Evolutionary conservation across 2,329 filamentous ascomycete genomes (phyloP), one percentile per base, ranked within the genome.

Genomic region (Helotiales sp.): DNA sequence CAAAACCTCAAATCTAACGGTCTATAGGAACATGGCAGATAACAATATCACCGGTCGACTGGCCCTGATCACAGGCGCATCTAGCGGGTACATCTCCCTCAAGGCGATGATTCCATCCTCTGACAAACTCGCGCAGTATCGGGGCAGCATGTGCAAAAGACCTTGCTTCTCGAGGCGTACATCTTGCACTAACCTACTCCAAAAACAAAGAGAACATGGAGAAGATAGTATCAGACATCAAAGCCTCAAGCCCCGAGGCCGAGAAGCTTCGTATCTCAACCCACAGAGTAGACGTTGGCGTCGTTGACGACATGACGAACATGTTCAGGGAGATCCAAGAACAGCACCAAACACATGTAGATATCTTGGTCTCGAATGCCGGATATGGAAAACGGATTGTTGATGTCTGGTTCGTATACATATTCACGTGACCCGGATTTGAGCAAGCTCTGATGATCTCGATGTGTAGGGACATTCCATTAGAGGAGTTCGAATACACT

Each of bases 281-380:
- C 4, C 83, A 88, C 70, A 74, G 81, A 65, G 80, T 83, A 15
- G 83, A 89, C 65, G 79, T 87, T 58, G 77, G 76, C 15, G 77
- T 77, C 7, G 75, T 79, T 4, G 76, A 78, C 6, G 79, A 82
- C 47, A 81, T 87, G 30, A 71, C 79, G 40, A 67, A 70, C 3
- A 76, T 88, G 63, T 86, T 84, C 56, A 64, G 74, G 13, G 78
- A 85, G 55, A 81, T 88, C 42, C 72, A 77, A 48, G 66, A 72
- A 0, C 67, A 79, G 51, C 84, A 88, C 67, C 75, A 66, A 1
- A 83, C 84, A 0, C 83, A 60, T 5, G 60, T 65, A 6, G 64
- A 88, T 65, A 87, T 90, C 22, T 74, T 89, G 2, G 71, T 90
- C 25, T 82, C 81, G 9, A 90, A 90, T 66, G 87, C 87, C 1